A percentile compares a stretch with the other conserved stretches of the same genome.
These are phyloP conservation scores for Xylaria intraflava DNA, from an alignment of 495 filamentous ascomycete species.

Conservation along the genomic window DNA sequence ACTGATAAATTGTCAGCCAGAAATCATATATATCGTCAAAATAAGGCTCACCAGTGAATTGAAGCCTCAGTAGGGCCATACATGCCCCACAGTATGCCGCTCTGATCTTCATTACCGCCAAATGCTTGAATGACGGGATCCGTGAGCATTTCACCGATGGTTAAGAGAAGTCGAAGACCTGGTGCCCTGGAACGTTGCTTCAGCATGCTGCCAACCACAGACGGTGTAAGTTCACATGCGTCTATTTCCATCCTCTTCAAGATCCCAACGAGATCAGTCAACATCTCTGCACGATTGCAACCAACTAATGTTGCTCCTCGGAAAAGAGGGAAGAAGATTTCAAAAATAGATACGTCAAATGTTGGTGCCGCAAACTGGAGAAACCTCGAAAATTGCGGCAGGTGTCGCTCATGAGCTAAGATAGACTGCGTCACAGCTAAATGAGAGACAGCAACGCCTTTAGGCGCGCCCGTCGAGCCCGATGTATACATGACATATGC, in stretches of 20 bases:
- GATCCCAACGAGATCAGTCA: constrained; percentile 60
- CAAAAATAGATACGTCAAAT: constrained; percentile 84
- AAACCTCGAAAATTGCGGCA: constrained; percentile 67
- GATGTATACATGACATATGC: constrained; percentile 92
- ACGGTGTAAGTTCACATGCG: constrained; percentile 76
- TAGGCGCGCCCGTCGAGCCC: constrained; percentile 81
- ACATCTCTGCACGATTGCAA: constrained; percentile 55
- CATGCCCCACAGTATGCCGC: constrained; percentile 68
- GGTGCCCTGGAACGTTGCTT: constrained; percentile 55
- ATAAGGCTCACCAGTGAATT: constrained; percentile 54
- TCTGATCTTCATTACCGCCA: constrained; percentile 38
- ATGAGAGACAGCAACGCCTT: constrained; percentile 77
- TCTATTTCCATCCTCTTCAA: constrained; percentile 63
- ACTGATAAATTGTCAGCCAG: constrained; percentile 12
- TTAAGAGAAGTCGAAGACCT: constrained; percentile 56
- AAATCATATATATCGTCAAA: background rate
- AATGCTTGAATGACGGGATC: constrained; percentile 65
- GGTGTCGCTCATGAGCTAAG: constrained; percentile 66
- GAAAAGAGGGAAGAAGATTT: constrained; percentile 77
- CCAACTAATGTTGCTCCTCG: constrained; percentile 64
- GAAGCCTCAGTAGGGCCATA: constrained; percentile 83
- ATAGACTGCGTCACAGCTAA: constrained; percentile 66
- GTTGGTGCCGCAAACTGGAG: constrained; percentile 83
- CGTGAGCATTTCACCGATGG: constrained; percentile 86
- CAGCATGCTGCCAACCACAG: constrained; percentile 65